Evolutionary conservation across 2,329 filamentous ascomycete species (phyloP), one percentile per base, ranked within the genome.

Genomic region (Fusarium foetens): DNA sequence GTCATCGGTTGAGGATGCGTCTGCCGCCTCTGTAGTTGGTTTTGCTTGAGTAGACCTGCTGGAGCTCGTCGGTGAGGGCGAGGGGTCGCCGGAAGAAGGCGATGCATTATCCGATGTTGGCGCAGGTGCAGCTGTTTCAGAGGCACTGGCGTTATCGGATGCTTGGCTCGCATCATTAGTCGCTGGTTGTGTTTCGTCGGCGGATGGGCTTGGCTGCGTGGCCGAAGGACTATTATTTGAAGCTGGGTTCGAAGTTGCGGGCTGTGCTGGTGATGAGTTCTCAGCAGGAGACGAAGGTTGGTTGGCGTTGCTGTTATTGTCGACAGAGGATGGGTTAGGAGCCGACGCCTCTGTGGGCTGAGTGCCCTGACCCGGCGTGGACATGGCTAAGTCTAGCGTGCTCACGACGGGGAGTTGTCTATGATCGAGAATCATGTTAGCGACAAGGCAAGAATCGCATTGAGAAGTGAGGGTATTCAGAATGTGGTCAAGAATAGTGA

Each of bases 381-480:
- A 80, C 82, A 83, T 83, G 74, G 70, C 78, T 68, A 78, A 76
- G 68, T 70, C 71, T 58, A 69, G 66, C 23, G 74, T 71, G 69
- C 62, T 71, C 58, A 68, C 57, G 57, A 63, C 68, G 38, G 58
- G 68, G 35, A 76, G 51, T 62, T 78, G 80, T 65, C 80, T 83
- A 63, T 60, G 62, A 59, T 72, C 53, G 67, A 78, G 73, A 55
- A 79, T 68, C 76, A 79, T 81, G 77, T 84, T 77, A 84, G 81
- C 75, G 75, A 63, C 53, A 62, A 55, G 67, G 49, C 39, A 53
- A 59, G 38, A 39, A 60, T 66, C 57, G 62, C 31, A 33, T 61
- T 49, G 59, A 61, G 45, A 39, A 59, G 57, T 31, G 48, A 35
- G 63, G 31, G 48, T 49, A 36, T 53, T 52, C 43, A 46, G 48